phyloP scores from a whole-genome alignment of 2,329 filamentous ascomycete species.

The Trichoderma aggressivum region DNA sequence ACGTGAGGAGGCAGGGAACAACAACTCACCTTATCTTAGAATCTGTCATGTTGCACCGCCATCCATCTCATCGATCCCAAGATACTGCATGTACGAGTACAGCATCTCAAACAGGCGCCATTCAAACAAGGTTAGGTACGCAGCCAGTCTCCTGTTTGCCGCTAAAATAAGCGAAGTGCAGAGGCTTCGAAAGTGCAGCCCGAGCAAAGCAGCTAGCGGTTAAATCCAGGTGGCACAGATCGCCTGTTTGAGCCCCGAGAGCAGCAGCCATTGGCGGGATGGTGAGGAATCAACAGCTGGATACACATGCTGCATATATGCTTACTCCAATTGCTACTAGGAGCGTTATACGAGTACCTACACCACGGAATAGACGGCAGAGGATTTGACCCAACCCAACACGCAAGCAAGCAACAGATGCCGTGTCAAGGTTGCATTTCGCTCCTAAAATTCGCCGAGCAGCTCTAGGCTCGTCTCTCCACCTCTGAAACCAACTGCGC shows the following conservation, averaged over 20 bases:
- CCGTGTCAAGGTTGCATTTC: not conserved
- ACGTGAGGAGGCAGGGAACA: not conserved
- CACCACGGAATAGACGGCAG: too few species aligned
- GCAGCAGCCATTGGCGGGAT: not conserved
- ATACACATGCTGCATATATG: not conserved
- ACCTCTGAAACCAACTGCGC: not conserved
- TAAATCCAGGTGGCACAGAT: not conserved
- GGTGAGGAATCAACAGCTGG: not conserved
- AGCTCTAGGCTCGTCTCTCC: not conserved
- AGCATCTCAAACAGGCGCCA: not conserved
- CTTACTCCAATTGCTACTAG: not conserved
- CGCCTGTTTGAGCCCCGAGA: not conserved
- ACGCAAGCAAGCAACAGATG: not conserved
- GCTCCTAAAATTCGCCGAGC: not conserved
- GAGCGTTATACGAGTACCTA: not conserved
- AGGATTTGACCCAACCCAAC: not conserved
- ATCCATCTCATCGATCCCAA: not conserved
- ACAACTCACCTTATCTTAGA: not conserved
- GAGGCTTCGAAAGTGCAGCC: not conserved
- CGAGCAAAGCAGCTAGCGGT: not conserved
- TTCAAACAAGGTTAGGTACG: not conserved
- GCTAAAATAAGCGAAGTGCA: slow-evolving; percentile 3
- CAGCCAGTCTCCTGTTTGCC: not conserved
- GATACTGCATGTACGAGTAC: not conserved
- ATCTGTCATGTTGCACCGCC: not conserved